Base-by-base conservation (phyloP, 2,329 filamentous ascomycete genomes). In the Pseudocercospora fijiensis region DNA sequence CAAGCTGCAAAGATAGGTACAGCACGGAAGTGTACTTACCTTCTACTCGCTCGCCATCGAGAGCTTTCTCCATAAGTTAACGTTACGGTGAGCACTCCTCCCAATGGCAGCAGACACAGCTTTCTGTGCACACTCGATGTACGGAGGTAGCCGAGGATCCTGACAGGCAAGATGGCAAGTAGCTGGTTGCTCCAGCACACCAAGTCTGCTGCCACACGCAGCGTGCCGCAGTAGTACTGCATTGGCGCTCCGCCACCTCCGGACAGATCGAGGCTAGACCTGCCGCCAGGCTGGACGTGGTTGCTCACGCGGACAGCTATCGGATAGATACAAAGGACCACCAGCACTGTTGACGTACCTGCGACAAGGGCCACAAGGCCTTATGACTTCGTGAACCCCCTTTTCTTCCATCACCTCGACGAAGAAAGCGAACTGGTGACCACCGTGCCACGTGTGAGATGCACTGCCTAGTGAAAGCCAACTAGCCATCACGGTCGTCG, bases 221-320 rank as follows among this genome's bases (percentile, higher is more conserved):
- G 28, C 47, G 26, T 18, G 9, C 43, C 58, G 61, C 61, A 63
- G 55, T 56, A 64, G 58, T 26, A 16, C 18, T 57, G 37, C 55
- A 43, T 57, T 57, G 55, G 55, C 55, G 55, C 49, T 43, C 61
- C 56, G 62, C 62, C 62, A 61, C 62, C 33, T 57, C 55, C 62
- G 62, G 62, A 61, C 52, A 20, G 49, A 56, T 64, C 27, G 41
- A 57, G 62, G 58, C 62, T 28, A 64, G 62, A 64, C 37, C 58
- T 55, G 28, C 60, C 55, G 49, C 49, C 49, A 52, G 24, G 10
- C 24, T 52, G 20, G 4, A 26, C 49, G 27, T 52, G 49, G 49
- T 28, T 52, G 49, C 49, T 52, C 49, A 52, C 49, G 49, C 20
- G 49, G 24, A 52, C 49, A 52, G 24, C 49, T 27, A 52, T 52